phyloP scores from a whole-genome alignment of 1,139 yeast genomes.

The Sugiyamaella japonica region DNA sequence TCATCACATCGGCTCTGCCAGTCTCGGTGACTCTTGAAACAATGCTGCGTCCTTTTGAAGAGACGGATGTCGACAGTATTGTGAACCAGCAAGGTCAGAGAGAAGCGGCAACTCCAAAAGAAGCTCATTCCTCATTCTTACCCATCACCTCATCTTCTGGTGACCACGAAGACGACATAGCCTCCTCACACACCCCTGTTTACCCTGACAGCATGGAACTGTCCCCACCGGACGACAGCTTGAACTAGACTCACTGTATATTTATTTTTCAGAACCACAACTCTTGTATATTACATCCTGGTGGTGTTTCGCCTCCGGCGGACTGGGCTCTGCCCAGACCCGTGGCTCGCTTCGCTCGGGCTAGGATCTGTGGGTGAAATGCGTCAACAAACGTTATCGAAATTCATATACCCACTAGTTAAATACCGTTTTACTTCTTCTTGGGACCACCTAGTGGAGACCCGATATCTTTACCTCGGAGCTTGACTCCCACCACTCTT shows the following conservation, averaged over 20 bases:
- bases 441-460: constrained; percentile 81
- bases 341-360: constrained; percentile 3
- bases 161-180: constrained; percentile 6
- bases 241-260: background rate
- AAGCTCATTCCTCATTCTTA: background rate
- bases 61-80: constrained; percentile 8
- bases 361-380: no score
- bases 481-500: constrained; percentile 89
- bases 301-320: background rate
- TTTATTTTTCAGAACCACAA: background rate
- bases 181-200: no score
- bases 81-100: background rate
- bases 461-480: constrained; percentile 95
- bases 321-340: background rate
- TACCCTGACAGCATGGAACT: constrained; percentile 2
- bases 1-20: constrained; percentile 40
- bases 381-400: no score
- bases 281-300: background rate
- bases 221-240: background rate
- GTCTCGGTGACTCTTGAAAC: constrained; percentile 21
- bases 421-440: constrained; percentile 43
- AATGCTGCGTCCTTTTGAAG: constrained; percentile 13
- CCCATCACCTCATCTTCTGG: background rate
- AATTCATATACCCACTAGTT: background rate
- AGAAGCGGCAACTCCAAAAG: background rate